phyloP scores from a whole-genome alignment of 2,329 filamentous ascomycete genomes.

The Fusarium verticillioides region DNA sequence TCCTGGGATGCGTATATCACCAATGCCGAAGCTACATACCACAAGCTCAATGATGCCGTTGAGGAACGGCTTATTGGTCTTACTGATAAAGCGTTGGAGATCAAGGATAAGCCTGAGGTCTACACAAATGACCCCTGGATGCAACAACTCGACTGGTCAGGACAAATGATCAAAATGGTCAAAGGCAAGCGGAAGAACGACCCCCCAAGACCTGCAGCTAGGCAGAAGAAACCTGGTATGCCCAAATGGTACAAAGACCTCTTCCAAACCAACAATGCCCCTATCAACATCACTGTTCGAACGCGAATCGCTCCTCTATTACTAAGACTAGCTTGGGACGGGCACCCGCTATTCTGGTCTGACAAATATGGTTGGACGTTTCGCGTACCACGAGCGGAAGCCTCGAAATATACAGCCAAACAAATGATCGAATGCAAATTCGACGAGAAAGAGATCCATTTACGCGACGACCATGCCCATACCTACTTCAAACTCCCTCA shows the following conservation, averaged over 20 bases:
- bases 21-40: constrained; percentile 87
- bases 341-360: constrained; percentile 91
- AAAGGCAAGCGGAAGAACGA: constrained; percentile 92
- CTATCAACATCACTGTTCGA: constrained; percentile 84
- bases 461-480: constrained; percentile 74
- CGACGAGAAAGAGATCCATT: constrained; percentile 73
- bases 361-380: constrained; percentile 95
- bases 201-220: constrained; percentile 77
- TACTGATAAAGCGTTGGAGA: constrained; percentile 78
- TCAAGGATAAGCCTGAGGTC: constrained; percentile 74
- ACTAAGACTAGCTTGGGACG: constrained; percentile 87
- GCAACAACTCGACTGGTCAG: constrained; percentile 93
- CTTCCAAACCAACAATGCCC: constrained; percentile 73
- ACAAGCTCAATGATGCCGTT: constrained; percentile 79
- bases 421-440: constrained; percentile 82
- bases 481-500: constrained; percentile 94
- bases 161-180: constrained; percentile 89
- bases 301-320: constrained; percentile 89
- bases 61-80: constrained; percentile 78
- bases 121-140: constrained; percentile 91
- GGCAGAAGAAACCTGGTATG: constrained; percentile 95
- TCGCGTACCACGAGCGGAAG: constrained; percentile 72
- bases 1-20: constrained; percentile 88
- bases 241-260: constrained; percentile 96
- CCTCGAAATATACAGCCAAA: constrained; percentile 72